A percentile compares a stretch with the other conserved stretches of the same genome.
Evolutionary conservation across 1,284 basidiomycete genomes (phyloP).

Genomic region (Gymnopus androsaceus): DNA sequence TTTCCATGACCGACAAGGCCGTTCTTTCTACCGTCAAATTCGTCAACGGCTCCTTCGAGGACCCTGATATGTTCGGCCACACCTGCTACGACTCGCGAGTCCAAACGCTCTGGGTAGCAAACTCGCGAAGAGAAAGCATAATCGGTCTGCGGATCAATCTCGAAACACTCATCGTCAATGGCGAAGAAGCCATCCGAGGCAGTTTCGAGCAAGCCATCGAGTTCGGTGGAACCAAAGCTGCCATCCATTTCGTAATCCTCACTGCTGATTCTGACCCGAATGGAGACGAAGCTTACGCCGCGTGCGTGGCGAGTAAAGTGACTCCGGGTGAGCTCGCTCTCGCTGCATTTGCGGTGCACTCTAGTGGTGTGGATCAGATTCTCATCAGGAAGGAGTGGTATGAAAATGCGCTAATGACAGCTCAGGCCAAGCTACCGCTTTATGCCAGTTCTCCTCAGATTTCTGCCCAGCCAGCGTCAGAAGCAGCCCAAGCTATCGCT

Average conservation of each 20-base stretch:
- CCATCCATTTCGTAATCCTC: constrained; percentile 83
- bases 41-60: constrained; percentile 64
- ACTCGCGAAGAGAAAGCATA: constrained; percentile 79
- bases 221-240: constrained; percentile 79
- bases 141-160: constrained; percentile 75
- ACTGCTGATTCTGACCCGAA: constrained; percentile 77
- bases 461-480: constrained; percentile 31
- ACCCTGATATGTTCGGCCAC: constrained; percentile 82
- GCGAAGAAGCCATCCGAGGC: constrained; percentile 60
- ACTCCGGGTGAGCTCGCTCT: constrained; percentile 73
- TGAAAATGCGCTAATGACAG: constrained; percentile 57
- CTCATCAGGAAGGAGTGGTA: constrained; percentile 82
- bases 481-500: constrained; percentile 22
- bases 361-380: constrained; percentile 80
- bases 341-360: constrained; percentile 81
- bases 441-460: constrained; percentile 37
- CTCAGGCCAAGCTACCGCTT: constrained; percentile 65
- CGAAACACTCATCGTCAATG: constrained; percentile 52
- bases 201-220: constrained; percentile 80
- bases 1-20: constrained; percentile 67
- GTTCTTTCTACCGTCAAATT: constrained; percentile 80
- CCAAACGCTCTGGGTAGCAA: constrained; percentile 82
- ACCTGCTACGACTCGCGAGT: constrained; percentile 79
- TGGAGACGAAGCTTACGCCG: constrained; percentile 71
- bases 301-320: constrained; percentile 77